Evolutionary conservation across 208 protist species (phyloP), one percentile per base, ranked within the genome.

Genomic region (Crithidia fasciculata): DNA sequence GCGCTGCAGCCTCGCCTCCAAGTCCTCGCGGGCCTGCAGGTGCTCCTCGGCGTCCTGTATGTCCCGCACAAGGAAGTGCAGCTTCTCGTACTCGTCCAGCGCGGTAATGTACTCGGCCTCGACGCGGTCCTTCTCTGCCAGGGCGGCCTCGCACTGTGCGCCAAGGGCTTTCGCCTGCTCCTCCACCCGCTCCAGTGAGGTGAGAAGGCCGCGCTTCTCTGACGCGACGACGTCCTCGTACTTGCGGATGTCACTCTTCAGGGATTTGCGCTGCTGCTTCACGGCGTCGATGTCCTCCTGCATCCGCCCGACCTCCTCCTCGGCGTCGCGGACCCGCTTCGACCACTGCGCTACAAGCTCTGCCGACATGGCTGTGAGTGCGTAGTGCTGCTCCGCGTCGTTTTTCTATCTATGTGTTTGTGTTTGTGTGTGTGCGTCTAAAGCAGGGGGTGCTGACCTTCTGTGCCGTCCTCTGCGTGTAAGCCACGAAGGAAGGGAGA

Each of bases 81-180:
- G 87, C 41, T 59, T 81, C 58, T 95, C 92, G 71, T 96, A 96
- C 74, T 88, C 84, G 69, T 96, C 90, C 13, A 96, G 69, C 2
- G 92, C 91, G 44, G 79, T 63, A n/a, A 90, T 56, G 81, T 95
- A 95, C 63, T 80, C 69, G 40, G 85, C 85, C 78, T 96, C 86
- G 15, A 89, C 86, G 7, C 68, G 45, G n/a, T 85, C 82, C 70
- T 89, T 91, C 61, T 90, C 84, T 10, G 69, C 56, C 7, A 85
- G 55, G 3, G 84, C 86, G 13, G 72, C 74, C 52, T 93, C 85
- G 74, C 85, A 93, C 28, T 72, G 68, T 53, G 77, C 80, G 37
- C 77, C 78, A 13, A 94, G 81, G 36, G 83, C 76, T 62, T 88
- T 80, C 49, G 86, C 86, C 77, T 91, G 72, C 18, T 64, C 80